Percentiles rank a stretch among this genome's conserved stretches.
Evolutionary conservation across 1,139 yeast genomes (phyloP).

Genomic region (Pneumocystis carinii): DNA sequence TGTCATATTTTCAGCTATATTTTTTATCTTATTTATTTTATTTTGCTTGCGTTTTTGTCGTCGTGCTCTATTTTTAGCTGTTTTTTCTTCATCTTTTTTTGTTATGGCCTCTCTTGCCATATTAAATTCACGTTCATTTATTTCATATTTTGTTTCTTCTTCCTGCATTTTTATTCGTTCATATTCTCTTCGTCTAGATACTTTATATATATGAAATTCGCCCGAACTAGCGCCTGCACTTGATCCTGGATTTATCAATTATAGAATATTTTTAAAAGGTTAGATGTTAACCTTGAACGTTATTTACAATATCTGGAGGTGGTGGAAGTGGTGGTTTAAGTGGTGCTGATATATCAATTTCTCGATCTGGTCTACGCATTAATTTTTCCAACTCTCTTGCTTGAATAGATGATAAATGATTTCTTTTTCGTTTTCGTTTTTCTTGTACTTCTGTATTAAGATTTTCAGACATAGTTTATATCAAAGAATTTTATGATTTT

Average conservation of each 20-base stretch:
- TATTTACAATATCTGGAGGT: conserved; percentile 17
- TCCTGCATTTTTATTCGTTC: conserved; percentile 20
- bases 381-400: neutral
- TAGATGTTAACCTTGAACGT: conserved; percentile 17
- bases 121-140: conserved; percentile 19
- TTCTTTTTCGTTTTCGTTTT: neutral
- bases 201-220: conserved; percentile 27
- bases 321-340: conserved; percentile 10
- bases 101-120: conserved; percentile 13
- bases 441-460: neutral
- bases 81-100: conserved; percentile 19
- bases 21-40: neutral
- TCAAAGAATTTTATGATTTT: neutral
- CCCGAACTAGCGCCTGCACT: conserved; percentile 29
- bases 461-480: neutral
- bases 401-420: neutral
- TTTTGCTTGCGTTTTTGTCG: conserved; percentile 6
- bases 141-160: conserved; percentile 17
- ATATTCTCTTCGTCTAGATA: conserved; percentile 22
- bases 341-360: neutral
- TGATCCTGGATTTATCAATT: conserved; percentile 12
- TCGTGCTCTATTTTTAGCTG: conserved; percentile 21
- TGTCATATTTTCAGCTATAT: neutral
- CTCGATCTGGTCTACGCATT: neutral
- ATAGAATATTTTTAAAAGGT: neutral